Evolutionary conservation across 495 filamentous ascomycete species (phyloP), one percentile per base, ranked within the genome.

Genomic region (Podospora sp.): DNA sequence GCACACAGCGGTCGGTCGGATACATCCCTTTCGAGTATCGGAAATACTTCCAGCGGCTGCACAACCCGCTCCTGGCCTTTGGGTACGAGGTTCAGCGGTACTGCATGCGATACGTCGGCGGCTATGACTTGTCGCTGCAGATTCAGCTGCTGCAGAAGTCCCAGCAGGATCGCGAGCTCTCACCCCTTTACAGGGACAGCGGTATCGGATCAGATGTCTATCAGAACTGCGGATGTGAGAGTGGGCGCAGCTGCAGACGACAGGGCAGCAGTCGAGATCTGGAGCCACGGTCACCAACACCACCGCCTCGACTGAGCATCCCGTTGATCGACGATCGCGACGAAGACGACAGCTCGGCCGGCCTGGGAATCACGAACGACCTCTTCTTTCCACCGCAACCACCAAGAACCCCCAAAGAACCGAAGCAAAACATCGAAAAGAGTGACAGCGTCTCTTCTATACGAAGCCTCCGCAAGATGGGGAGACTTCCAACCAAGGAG

Each of bases 71-170:
- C 27, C 29, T 62, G 22, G 64, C 60, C 5, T 70, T 70, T 25
- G 60, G 53, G 12, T 70, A 55, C 55, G 68, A 67, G 36, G 57
- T 70, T 18, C 60, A 70, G 53, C 62, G 55, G 8, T 70, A 67
- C 65, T 70, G 68, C 49, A 49, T 67, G 29, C 52, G 56, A 12
- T 61, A 70, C 49, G n/a, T 66, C 9, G 46, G 22, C 36, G 68
- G 61, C 24, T 70, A 70, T 29, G 55, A 70, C 53, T 20, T 66
- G 58, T 63, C 60, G 18, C 2, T 24, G 29, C 27, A 65, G 8
- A 27, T 69, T 18, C 16, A 26, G 26, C 24, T 51, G 6, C 51
- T 51, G 25, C 56, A 62, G 50, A 6, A 11, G 1, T 9, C n/a
- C 20, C 62, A 65, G 16, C 26, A 60, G 20, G 62, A 35, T 20